Base-by-base conservation (phyloP, 805 yeast genomes). In the Saturnispora ahearnii region DNA sequence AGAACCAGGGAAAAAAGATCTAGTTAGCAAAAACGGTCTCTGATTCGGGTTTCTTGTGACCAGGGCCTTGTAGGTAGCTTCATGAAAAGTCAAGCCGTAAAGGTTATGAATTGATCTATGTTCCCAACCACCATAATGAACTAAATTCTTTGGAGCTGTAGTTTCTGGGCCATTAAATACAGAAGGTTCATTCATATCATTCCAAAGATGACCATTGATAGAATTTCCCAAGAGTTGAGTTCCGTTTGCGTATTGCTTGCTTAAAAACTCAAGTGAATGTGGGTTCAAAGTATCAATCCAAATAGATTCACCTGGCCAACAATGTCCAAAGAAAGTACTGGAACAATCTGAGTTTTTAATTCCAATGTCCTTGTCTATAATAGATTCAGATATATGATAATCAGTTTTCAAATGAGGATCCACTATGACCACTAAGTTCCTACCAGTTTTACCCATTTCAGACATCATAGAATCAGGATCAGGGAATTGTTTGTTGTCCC, bases 131-230 rank as follows among this genome's bases (percentile, higher is more conserved):
- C 88, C 95, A 61, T 70, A 76, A 57, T 91, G 96, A 36, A 90
- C 58, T 22, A 76, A 67, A 64, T 89, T 96, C 58, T 84, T 84
- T 32, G 95, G 95, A 21, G 93, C 81, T 0, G 95, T 71, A 0
- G 96, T 88, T 64, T 93, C 99, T 1, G 98, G 96, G 2, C 98
- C 99, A 57, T 83, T 79, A 63, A 93, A 93, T 5, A 93, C 84
- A 0, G 97, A 87, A 1, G 98, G 97, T 67, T 93, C 99, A 66
- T 86, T 87, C 99, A 93, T 93, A 64, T 93, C 99, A 65, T 91
- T 93, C 99, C 99, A 93, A 18, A 93, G 69, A 59, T 83, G 83
- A 44, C 88, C 65, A 60, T 93, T 93, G 12, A 76, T 70, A 9
- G 84, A 75, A 41, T 68, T 59, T 1, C 77, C 77, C 48, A 73